Evolutionary conservation across 257 asterid genomes (phyloP).

Genomic region (Nemophila menziesii): DNA sequence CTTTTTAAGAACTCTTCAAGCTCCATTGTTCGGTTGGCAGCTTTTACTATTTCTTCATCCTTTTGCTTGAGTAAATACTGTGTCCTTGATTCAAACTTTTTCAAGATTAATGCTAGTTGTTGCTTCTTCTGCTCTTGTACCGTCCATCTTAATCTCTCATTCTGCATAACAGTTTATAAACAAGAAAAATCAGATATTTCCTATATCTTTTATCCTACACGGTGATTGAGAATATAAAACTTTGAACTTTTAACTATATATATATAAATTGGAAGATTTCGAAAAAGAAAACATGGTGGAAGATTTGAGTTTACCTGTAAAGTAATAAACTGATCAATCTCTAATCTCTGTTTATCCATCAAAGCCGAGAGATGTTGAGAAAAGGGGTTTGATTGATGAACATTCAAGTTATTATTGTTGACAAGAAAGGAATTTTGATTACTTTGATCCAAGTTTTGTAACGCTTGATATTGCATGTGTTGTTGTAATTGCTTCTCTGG

Average conservation of each 20-base stretch:
- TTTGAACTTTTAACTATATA: no score
- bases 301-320: constrained; percentile 34
- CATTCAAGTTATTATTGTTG: not conserved
- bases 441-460: constrained; percentile 16
- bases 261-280: no score
- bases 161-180: constrained; percentile 25
- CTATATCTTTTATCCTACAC: not conserved
- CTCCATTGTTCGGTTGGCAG: constrained; percentile 28
- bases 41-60: constrained; percentile 47
- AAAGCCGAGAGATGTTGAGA: constrained; percentile 21
- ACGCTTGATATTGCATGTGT: constrained; percentile 19
- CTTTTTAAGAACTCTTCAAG: constrained; percentile 26
- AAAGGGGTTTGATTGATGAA: constrained; percentile 12
- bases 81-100: constrained; percentile 36
- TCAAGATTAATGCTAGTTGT: constrained; percentile 21
- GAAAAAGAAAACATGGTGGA: not conserved
- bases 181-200: not conserved
- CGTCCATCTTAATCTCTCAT: constrained; percentile 41
- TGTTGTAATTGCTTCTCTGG: constrained; percentile 11
- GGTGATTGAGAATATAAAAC: no score
- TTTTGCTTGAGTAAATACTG: constrained; percentile 30
- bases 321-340: constrained; percentile 39
- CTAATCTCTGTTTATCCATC: constrained; percentile 32
- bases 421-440: constrained; percentile 5
- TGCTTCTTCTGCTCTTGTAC: constrained; percentile 45